Evolutionary conservation across 169 alveolate genomes (phyloP), one percentile per base, ranked within the genome.

Genomic region (Cyclospora cayetanensis): DNA sequence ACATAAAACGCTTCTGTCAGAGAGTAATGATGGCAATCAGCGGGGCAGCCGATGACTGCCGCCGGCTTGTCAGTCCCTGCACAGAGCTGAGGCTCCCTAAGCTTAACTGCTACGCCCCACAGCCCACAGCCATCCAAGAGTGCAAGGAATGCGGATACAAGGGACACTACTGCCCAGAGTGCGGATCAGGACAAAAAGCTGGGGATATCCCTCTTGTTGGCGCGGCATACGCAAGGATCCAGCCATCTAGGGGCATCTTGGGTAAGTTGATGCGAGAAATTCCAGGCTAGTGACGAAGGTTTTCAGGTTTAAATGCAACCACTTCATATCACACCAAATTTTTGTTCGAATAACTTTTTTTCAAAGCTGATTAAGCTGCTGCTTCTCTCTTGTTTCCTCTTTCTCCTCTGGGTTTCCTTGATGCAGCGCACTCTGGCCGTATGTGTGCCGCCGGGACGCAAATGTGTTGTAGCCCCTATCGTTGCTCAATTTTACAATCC

Each of bases 11-110:
- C 0, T 79, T 79, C 35, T 79, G 89, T 25, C 89, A 52, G 74
- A 43, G 89, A 39, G 43, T 79, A 34, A 15, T 52, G 52, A 29
- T 60, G 20, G 89, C 89, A 34, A 50, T 79, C 89, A 79, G 89
- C 22, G 89, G 89, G 1, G 89, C 89, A 2, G 89, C 89, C 31
- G 89, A 79, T 11, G 89, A 79, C 53, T 79, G 89, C 63, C 89
- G 89, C 53, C 68, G 89, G 52, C 89, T 79, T 60, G 18, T 79
- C 39, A 35, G 15, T 35, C 89, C 89, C 20, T 79, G 74, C 89
- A 52, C 74, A 25, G 52, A 52, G 35, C 25, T 79, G 43, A 25
- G 74, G 50, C 89, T 79, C 43, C 89, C 89, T 37, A 43, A 37
- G 72, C 63, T 79, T 2, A 50, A 79, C n/a, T 79, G 74, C 52